These are phyloP conservation scores for Stereocaulon alpinum DNA, from an alignment of 495 filamentous ascomycete species.

Conservation along the genomic window DNA sequence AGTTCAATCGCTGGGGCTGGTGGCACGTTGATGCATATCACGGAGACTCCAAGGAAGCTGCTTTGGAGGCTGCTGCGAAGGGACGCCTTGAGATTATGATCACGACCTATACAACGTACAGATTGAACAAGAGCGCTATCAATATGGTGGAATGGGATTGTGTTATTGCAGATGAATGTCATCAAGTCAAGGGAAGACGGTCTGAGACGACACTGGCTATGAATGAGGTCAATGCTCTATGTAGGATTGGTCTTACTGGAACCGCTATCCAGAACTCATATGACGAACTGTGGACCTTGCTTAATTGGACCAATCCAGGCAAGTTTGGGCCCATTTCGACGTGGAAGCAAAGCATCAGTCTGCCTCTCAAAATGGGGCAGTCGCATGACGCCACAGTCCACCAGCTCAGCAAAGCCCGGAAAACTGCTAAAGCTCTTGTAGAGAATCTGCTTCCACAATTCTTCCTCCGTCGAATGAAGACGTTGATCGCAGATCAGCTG, in stretches of 20 bases:
- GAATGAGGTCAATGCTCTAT: conserved; percentile 86
- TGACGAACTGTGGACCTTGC: conserved; percentile 89
- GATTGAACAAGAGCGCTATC: conserved; percentile 58
- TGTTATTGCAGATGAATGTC: conserved; percentile 94
- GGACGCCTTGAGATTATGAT: conserved; percentile 82
- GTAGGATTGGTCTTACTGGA: conserved; percentile 85
- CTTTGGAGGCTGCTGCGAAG: conserved; percentile 60
- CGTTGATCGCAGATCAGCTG: conserved; percentile 84
- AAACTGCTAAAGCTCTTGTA: conserved; percentile 76
- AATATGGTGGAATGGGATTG: conserved; percentile 92
- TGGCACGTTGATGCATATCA: conserved; percentile 84
- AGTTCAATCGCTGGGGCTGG: conserved; percentile 87
- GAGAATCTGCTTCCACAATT: conserved; percentile 83
- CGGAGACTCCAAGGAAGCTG: conserved; percentile 59
- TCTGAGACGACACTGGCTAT: conserved; percentile 76
- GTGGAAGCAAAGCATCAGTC: conserved; percentile 69
- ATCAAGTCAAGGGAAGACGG: conserved; percentile 71
- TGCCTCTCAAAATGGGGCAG: conserved; percentile 77
- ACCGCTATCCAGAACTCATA: conserved; percentile 98
- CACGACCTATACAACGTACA: conserved; percentile 87
- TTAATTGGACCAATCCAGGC: conserved; percentile 96
- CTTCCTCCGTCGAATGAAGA: conserved; percentile 90
- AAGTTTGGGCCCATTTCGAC: conserved; percentile 64
- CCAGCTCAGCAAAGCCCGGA: conserved; percentile 70
- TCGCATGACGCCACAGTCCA: conserved; percentile 82